Evolutionary conservation across 2,329 filamentous ascomycete genomes (phyloP).

Genomic region (Pseudopithomyces maydicus): DNA sequence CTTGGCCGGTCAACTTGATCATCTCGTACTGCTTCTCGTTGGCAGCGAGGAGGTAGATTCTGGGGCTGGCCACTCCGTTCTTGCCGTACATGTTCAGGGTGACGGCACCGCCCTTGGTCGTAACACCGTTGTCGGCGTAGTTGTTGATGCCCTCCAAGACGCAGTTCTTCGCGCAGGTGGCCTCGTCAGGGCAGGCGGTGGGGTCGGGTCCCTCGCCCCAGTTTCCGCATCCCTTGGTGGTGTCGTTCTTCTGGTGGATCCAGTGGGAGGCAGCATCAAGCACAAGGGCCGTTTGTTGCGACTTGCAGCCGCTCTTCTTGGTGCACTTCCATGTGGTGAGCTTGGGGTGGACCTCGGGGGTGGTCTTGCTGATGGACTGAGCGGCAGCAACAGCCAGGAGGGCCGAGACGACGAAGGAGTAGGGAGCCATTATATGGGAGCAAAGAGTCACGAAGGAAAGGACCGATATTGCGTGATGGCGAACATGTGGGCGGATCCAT

Average conservation of each 20-base stretch:
- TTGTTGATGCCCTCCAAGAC: constrained; percentile 60
- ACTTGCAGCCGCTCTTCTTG: constrained; percentile 54
- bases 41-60: constrained; percentile 67
- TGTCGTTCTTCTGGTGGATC: constrained; percentile 49
- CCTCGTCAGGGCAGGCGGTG: constrained; percentile 54
- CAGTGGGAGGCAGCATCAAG: constrained; percentile 55
- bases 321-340: constrained; percentile 61
- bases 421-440: constrained; percentile 27
- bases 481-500: background rate
- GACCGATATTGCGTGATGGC: constrained; percentile 7
- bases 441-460: constrained; percentile 7
- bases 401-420: constrained; percentile 28
- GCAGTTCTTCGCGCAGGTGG: constrained; percentile 60
- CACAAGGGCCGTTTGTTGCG: constrained; percentile 56
- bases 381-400: constrained; percentile 35
- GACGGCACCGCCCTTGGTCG: constrained; percentile 54
- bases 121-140: constrained; percentile 61
- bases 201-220: constrained; percentile 43
- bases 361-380: constrained; percentile 34
- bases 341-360: constrained; percentile 56
- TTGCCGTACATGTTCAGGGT: constrained; percentile 51
- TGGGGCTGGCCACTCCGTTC: constrained; percentile 50
- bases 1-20: constrained; percentile 68
- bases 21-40: constrained; percentile 66
- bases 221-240: constrained; percentile 38